Evolutionary conservation across 1,139 yeast species (phyloP).

Genomic region (Magnusiomyces fungicola): DNA sequence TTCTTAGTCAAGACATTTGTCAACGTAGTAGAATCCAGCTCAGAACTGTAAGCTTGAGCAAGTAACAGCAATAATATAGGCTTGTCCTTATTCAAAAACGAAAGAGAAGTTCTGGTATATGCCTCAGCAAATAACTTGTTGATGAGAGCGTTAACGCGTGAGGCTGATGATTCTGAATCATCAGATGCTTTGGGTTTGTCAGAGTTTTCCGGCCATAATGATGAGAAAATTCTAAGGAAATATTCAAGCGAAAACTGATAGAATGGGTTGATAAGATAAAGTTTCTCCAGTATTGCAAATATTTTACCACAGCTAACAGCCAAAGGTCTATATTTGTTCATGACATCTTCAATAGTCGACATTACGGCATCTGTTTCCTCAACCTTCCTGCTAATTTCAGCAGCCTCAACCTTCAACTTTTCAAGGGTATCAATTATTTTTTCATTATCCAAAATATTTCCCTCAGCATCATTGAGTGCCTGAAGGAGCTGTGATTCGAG

Average conservation of each 20-base stretch:
- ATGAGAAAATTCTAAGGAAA: conserved; percentile 38
- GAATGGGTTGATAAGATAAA: conserved; percentile 41
- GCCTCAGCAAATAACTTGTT: conserved; percentile 40
- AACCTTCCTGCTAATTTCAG: conserved; percentile 47
- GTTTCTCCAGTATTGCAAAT: conserved; percentile 39
- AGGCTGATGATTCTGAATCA: conserved; percentile 12
- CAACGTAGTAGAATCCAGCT: conserved; percentile 12
- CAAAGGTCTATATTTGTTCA: conserved; percentile 44
- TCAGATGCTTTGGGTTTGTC: neutral
- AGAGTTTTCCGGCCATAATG: conserved; percentile 32
- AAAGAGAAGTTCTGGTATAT: conserved; percentile 42
- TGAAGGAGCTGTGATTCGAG: conserved; percentile 58
- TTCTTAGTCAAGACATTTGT: conserved; percentile 13
- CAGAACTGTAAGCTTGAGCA: conserved; percentile 22
- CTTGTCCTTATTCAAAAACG: conserved; percentile 46
- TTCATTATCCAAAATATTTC: conserved; percentile 64
- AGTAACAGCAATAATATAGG: conserved; percentile 41
- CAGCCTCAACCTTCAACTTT: conserved; percentile 55
- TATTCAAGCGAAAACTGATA: conserved; percentile 53
- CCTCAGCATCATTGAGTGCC: conserved; percentile 50
- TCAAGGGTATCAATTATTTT: conserved; percentile 55
- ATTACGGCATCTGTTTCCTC: conserved; percentile 49
- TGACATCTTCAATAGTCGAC: conserved; percentile 43
- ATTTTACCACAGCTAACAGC: conserved; percentile 50
- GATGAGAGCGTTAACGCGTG: conserved; percentile 31